Base-by-base conservation (phyloP, 306 rosid genomes). In the Castanea crenata region DNA sequence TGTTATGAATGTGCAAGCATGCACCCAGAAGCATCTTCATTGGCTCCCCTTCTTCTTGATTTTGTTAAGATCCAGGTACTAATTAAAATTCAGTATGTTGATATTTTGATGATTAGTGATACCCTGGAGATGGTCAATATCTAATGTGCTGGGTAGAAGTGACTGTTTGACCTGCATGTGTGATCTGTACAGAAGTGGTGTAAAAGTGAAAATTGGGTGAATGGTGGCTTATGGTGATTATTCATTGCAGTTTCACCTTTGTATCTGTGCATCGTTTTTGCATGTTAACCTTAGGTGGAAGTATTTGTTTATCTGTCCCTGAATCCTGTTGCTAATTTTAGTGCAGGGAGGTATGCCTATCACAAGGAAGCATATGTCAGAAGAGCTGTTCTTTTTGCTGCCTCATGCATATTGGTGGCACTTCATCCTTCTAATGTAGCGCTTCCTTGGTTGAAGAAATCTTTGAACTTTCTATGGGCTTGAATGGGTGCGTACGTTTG, bases 361-460 rank as follows among this genome's bases (percentile, higher is more conserved):
- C 98, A 95, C 89, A 90, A 83, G 84, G 99, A 92, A 89, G 99
- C 96, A 31, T 92, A 92, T 79, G 98, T 95, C 57, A 91, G 99
- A 86, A 91, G 79, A 89, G 91, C 97, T 15, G 93, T 82, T 69
- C 98, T 92, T 73, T 95, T 91, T 79, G 89, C 98, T 38, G 97
- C 99, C 74, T 86, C 99, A 16, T 91, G 98, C 83, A 74, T 89
- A 73, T 81, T 92, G 87, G 78, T 87, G 14, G 84, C 98, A 4
- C 89, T 92, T 68, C 97, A 95, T 84, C 98, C 98, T 57, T 77
- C 96, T 67, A 89, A 74, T 76, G 73, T 92, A 63, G 91, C 89
- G 74, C 97, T 69, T 83, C 98, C 74, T 83, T 95, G 78, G 77
- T 89, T 1, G 97, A 95, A 84, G 98, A 96, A 83, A 92, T 90